These are phyloP conservation scores for Akanthomyces lecanii DNA, from an alignment of 2,329 filamentous ascomycete species.

Conservation along the genomic window DNA sequence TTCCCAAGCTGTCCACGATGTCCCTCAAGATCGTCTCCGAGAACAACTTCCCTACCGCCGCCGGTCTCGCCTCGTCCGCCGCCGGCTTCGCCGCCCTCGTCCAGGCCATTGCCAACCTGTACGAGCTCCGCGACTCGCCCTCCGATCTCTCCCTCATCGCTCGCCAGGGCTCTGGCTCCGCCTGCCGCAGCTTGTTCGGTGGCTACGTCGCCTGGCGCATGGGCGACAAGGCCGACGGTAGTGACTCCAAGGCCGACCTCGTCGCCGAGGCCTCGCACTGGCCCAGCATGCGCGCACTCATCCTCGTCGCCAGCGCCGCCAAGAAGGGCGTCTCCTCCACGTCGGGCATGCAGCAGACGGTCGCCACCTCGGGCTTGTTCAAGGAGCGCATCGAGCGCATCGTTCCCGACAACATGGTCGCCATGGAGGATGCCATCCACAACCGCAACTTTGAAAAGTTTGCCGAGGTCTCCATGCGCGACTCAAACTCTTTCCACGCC, in stretches of 20 bases:
- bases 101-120: conserved; percentile 85
- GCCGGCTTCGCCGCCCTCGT: conserved; percentile 69
- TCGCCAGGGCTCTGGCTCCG: conserved; percentile 89
- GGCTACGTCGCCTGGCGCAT: conserved; percentile 95
- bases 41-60: conserved; percentile 99
- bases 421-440: conserved; percentile 78
- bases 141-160: conserved; percentile 85
- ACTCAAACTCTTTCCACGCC: conserved; percentile 96
- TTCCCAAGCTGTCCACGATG: conserved; percentile 76
- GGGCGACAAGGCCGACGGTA: conserved; percentile 70
- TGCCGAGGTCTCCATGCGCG: conserved; percentile 88
- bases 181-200: conserved; percentile 88
- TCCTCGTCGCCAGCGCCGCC: conserved; percentile 85
- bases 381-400: conserved; percentile 67
- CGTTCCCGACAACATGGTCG: conserved; percentile 76
- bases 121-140: conserved; percentile 75
- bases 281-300: conserved; percentile 89
- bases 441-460: conserved; percentile 80
- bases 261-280: conserved; percentile 87
- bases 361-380: conserved; percentile 87
- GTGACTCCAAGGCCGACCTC: conserved; percentile 82
- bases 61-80: conserved; percentile 73
- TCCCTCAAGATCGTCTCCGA: conserved; percentile 85
- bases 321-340: conserved; percentile 96
- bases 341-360: conserved; percentile 94